These are phyloP conservation scores for Boletellus deceptivus DNA, from an alignment of 1,284 basidiomycete species.

Conservation along the genomic window DNA sequence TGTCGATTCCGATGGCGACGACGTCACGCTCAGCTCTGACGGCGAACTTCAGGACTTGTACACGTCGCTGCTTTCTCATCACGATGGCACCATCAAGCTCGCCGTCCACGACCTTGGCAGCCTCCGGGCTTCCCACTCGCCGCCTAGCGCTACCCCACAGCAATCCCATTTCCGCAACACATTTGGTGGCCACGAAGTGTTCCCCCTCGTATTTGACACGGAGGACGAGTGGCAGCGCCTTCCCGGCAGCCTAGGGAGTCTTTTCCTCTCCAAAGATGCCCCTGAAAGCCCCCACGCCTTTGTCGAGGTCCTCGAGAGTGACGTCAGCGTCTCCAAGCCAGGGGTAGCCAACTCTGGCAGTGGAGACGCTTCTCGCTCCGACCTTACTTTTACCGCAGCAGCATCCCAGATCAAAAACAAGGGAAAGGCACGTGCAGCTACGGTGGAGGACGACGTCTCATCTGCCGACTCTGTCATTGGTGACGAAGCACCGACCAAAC, in stretches of 20 bases:
- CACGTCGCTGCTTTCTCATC: conserved; percentile 16
- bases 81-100: conserved; percentile 48
- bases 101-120: conserved; percentile 58
- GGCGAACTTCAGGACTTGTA: conserved; percentile 52
- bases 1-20: conserved; percentile 64
- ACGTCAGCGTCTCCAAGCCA: conserved; percentile 35
- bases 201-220: conserved; percentile 47
- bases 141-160: conserved; percentile 39
- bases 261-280: conserved; percentile 35
- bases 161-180: conserved; percentile 50
- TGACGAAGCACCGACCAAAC: conserved; percentile 50
- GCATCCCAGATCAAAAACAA: conserved; percentile 39
- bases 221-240: conserved; percentile 68
- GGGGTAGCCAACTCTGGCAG: conserved; percentile 13
- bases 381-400: conserved; percentile 19
- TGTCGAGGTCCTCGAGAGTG: conserved; percentile 59
- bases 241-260: conserved; percentile 35
- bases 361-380: conserved; percentile 19
- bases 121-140: conserved; percentile 35
- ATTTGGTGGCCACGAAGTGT: conserved; percentile 43
- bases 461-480: conserved; percentile 59
- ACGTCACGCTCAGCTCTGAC: conserved; percentile 69
- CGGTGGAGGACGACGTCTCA: conserved; percentile 43
- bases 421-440: conserved; percentile 48
- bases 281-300: conserved; percentile 55